Conservation (phyloP, 257 asterid genomes). For the Apocynum venetum region DNA sequence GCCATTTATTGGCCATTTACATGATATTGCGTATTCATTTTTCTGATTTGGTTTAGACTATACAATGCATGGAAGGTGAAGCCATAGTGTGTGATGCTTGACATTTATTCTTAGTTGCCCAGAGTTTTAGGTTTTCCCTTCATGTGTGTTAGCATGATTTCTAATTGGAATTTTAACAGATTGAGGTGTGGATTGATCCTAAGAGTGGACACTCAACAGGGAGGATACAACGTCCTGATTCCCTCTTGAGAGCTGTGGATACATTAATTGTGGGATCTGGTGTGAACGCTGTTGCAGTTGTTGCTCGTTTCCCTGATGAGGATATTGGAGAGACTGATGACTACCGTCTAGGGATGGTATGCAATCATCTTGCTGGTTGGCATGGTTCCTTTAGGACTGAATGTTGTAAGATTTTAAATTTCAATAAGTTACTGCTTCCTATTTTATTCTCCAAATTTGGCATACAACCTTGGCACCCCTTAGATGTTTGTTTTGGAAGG, state of each 20-base stretch:
- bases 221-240: slow-evolving; percentile 68
- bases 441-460: background rate
- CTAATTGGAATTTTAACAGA: slow-evolving; percentile 28
- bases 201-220: slow-evolving; percentile 81
- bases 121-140: background rate
- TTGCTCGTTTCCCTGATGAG: slow-evolving; percentile 92
- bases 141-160: background rate
- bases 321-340: slow-evolving; percentile 52
- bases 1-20: background rate
- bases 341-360: slow-evolving; percentile 74
- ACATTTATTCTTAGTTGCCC: background rate
- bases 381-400: background rate
- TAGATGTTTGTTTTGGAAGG: background rate
- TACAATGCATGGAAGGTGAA: background rate
- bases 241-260: slow-evolving; percentile 72
- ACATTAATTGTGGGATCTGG: slow-evolving; percentile 42
- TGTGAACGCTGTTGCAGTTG: slow-evolving; percentile 79
- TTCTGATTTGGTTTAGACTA: background rate
- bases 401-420: background rate
- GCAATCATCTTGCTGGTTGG: slow-evolving; percentile 1
- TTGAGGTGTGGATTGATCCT: slow-evolving; percentile 81
- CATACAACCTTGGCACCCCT: background rate
- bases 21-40: background rate
- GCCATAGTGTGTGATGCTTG: background rate
- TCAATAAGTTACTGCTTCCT: background rate